Percentiles rank a stretch among this genome's conserved stretches.
phyloP scores from a whole-genome alignment of 192 early-diverging fungal species.

The Coemansia sp. region DNA sequence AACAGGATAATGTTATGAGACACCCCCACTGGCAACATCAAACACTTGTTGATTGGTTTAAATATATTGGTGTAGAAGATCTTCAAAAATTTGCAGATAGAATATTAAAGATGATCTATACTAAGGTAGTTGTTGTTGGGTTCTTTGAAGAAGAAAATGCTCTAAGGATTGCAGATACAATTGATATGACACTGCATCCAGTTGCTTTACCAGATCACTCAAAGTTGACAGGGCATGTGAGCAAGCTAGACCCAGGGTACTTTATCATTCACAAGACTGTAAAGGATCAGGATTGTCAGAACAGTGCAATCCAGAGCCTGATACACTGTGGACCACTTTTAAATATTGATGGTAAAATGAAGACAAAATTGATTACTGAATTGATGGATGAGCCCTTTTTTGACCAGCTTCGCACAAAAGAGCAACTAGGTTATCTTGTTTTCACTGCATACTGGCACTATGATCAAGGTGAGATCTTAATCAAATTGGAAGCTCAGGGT shows the following conservation, averaged over 20 bases:
- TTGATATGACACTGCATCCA: neutral
- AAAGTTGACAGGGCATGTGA: neutral
- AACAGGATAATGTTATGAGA: no score
- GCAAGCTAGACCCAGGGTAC: neutral
- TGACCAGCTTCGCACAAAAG: constrained; percentile 80
- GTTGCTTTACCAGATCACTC: neutral
- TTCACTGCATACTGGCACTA: neutral
- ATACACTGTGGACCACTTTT: no score
- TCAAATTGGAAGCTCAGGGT: neutral
- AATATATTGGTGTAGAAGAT: no score
- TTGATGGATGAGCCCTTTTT: constrained; percentile 78
- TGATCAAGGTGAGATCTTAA: neutral
- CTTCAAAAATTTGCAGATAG: no score
- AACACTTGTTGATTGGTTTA: no score
- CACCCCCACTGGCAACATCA: no score
- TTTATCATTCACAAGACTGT: neutral
- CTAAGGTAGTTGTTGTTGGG: neutral
- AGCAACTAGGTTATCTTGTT: constrained; percentile 62
- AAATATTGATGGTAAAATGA: no score
- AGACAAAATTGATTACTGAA: constrained; percentile 58
- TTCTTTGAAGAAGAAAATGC: neutral
- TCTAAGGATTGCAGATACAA: neutral
- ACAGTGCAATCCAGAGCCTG: neutral
- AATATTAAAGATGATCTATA: neutral
- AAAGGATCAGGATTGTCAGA: neutral